Base-by-base conservation (phyloP, 2,329 filamentous ascomycete genomes). In the Fusarium keratoplasticum region DNA sequence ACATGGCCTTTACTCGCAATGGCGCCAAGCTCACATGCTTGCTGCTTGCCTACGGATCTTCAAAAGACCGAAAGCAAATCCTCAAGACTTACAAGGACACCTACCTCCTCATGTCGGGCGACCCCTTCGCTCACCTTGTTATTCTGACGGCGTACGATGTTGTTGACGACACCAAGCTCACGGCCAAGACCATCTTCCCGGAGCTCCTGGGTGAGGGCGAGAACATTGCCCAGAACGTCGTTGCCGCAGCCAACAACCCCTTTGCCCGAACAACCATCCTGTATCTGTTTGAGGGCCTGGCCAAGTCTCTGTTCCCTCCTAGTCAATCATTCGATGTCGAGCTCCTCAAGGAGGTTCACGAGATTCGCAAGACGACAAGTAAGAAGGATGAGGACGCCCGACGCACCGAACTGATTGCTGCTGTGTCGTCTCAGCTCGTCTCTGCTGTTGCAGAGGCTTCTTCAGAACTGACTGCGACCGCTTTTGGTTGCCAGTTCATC, bases 1-100 rank as follows among this genome's bases (percentile, higher is more conserved):
- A 98, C 82, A 89, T 99, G 86, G 95, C 95, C 8, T 99, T 99
- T 84, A 99, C 96, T 50, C 93, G 93, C 81, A 95, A 94, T 10
- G 96, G 96, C 7, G 91, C 95, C 54, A 90, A 94, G 38, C 87
- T 99, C 14, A 92, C 95, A 65, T 96, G 92, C 79, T 87, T 98
- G 50, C 89, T 94, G 44, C 86, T 99, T 42, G 95, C 96, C 11
- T 89, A 97, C 79, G 95, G 95, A 66, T 92, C 88, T 62, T 95
- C 96, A 74, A 99, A 99, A 85, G 96, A 98, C 83, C 92, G 96
- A 77, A 97, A 98, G 84, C 88, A 93, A 69, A 91, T 99, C 66
- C 86, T 98, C 60, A 95, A 93, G 83, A 92, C 92, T 61, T 98
- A 95, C 89, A 97, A 97, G 82, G 95, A 97, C 76, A 96, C 93